These are phyloP conservation scores for Metschnikowia cubensis DNA, from an alignment of 805 yeast species.

Conservation along the genomic window DNA sequence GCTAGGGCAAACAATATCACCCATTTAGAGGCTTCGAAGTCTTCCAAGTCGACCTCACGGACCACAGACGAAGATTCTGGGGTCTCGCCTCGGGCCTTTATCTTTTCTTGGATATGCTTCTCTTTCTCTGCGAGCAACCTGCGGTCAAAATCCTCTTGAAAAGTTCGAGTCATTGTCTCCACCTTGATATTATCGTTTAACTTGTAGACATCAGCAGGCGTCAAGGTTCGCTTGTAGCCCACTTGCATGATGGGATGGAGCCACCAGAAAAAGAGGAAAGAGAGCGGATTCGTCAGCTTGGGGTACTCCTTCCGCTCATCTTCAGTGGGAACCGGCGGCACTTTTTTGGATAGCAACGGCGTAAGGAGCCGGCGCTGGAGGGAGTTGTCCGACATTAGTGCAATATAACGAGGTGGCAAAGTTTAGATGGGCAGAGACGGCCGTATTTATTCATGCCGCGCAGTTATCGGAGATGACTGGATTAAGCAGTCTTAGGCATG, in stretches of 20 bases:
- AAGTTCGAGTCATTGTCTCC: constrained; percentile 27
- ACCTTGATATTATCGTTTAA: constrained; percentile 35
- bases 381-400: constrained; percentile 11
- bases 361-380: constrained; percentile 34
- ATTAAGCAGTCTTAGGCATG: constrained; percentile 1
- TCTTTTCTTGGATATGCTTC: constrained; percentile 22
- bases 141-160: constrained; percentile 11
- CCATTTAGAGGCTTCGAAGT: constrained; percentile 26
- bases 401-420: not conserved
- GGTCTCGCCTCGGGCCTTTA: constrained; percentile 25
- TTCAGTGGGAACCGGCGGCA: constrained; percentile 49
- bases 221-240: constrained; percentile 71
- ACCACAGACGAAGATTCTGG: constrained; percentile 17
- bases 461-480: constrained; percentile 11
- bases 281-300: constrained; percentile 34
- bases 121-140: constrained; percentile 12
- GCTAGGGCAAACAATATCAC: constrained; percentile 23
- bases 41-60: constrained; percentile 26
- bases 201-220: constrained; percentile 55
- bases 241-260: constrained; percentile 54
- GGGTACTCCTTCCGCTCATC: constrained; percentile 51
- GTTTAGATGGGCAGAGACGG: not conserved
- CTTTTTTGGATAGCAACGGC: constrained; percentile 32
- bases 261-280: constrained; percentile 61
- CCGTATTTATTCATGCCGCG: constrained; percentile 6